Percentiles rank a stretch among this genome's conserved stretches.
Evolutionary conservation across 2,329 filamentous ascomycete genomes (phyloP).

Genomic region (Taxawa tesnikishii): DNA sequence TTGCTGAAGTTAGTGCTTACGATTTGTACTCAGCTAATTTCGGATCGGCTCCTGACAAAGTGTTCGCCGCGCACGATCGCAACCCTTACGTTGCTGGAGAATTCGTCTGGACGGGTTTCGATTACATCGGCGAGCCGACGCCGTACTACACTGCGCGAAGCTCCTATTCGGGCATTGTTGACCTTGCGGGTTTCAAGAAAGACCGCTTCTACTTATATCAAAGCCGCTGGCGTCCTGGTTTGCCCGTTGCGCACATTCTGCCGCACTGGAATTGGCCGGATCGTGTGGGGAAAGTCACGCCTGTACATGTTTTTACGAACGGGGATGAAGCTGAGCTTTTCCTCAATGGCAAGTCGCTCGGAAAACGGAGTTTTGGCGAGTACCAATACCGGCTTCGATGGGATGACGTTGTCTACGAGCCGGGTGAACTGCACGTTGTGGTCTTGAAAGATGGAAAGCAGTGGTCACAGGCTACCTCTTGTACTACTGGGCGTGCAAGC

Average conservation of each 20-base stretch:
- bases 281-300: too few relatives aligned
- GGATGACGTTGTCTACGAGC: too few relatives aligned
- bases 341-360: too few relatives aligned
- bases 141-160: conserved; percentile 36
- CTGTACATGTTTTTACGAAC: too few relatives aligned
- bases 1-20: conserved; percentile 39
- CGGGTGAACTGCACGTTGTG: too few relatives aligned
- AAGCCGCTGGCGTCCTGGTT: conserved; percentile 37
- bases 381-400: too few relatives aligned
- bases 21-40: conserved; percentile 38
- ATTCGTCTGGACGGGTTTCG: conserved; percentile 41
- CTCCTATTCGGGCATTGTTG: conserved; percentile 45
- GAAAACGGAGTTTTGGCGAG: too few relatives aligned
- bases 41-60: conserved; percentile 41
- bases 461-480: too few relatives aligned
- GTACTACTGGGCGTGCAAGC: too few relatives aligned
- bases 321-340: too few relatives aligned
- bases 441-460: too few relatives aligned
- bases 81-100: conserved; percentile 41
- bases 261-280: too few relatives aligned
- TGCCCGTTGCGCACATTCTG: conserved; percentile 34
- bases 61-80: conserved; percentile 37
- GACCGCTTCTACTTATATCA: conserved; percentile 46
- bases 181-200: conserved; percentile 45
- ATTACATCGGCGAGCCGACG: conserved; percentile 40